A percentile compares a stretch with the other conserved stretches of the same genome.
Evolutionary conservation across 2,329 filamentous ascomycete genomes (phyloP).

Genomic region (Penicillium sp.): DNA sequence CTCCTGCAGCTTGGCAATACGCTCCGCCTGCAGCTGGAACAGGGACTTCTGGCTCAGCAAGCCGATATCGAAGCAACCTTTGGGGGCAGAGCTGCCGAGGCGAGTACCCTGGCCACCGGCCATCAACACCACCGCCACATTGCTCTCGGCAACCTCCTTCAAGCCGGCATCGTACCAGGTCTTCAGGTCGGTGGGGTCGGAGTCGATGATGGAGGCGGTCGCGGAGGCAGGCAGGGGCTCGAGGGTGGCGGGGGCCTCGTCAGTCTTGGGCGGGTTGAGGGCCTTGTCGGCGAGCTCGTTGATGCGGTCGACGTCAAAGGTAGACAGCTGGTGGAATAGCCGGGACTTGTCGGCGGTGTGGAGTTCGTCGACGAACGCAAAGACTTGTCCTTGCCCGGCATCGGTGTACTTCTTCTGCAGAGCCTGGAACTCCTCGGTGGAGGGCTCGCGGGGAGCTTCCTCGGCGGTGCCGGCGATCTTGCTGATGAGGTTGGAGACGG

Average conservation of each 20-base stretch:
- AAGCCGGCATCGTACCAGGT: constrained; percentile 78
- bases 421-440: constrained; percentile 65
- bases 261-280: constrained; percentile 70
- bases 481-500: constrained; percentile 52
- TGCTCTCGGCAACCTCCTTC: constrained; percentile 66
- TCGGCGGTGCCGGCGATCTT: constrained; percentile 47
- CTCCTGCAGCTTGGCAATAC: constrained; percentile 82
- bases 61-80: constrained; percentile 96
- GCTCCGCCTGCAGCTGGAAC: constrained; percentile 96
- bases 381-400: constrained; percentile 78
- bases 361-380: constrained; percentile 84
- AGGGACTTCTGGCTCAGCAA: constrained; percentile 90
- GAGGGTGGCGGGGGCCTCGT: constrained; percentile 58
- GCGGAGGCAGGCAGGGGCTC: constrained; percentile 87
- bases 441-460: constrained; percentile 53
- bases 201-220: constrained; percentile 89
- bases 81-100: constrained; percentile 90
- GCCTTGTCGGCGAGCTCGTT: constrained; percentile 83
- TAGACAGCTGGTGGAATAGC: constrained; percentile 78
- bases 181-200: constrained; percentile 72
- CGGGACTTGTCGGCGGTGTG: constrained; percentile 69
- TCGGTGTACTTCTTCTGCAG: constrained; percentile 73
- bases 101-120: constrained; percentile 95
- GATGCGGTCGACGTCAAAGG: constrained; percentile 82
- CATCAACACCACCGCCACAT: constrained; percentile 88